Conservation (phyloP, 2,329 filamentous ascomycete genomes). For the Aspergillus chevalieri region DNA sequence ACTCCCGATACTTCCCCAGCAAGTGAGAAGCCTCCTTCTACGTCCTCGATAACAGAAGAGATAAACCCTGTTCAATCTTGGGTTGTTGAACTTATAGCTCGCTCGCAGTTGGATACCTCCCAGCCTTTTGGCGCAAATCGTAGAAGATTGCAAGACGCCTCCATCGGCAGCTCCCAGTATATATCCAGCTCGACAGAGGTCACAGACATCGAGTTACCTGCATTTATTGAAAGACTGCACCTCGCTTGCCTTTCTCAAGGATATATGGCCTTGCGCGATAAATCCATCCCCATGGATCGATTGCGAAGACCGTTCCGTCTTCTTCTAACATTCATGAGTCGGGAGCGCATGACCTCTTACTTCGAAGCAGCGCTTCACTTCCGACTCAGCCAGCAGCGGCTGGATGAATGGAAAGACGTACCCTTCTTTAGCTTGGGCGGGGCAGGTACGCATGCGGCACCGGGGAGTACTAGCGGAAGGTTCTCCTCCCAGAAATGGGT, state of each 20-base stretch:
- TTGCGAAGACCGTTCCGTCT: constrained; percentile 16
- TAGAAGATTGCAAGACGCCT: neutral
- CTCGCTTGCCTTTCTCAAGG: constrained; percentile 15
- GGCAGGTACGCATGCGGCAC: constrained; percentile 19
- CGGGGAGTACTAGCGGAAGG: constrained; percentile 1
- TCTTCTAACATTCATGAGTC: constrained; percentile 15
- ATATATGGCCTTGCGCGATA: constrained; percentile 11
- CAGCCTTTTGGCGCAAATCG: neutral
- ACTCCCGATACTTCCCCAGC: constrained; percentile 1
- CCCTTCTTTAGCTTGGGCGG: constrained; percentile 20
- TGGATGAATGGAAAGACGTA: constrained; percentile 17
- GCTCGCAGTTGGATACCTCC: neutral
- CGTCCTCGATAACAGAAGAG: neutral
- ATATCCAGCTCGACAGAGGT: neutral
- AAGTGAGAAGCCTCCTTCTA: neutral
- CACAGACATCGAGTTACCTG: constrained; percentile 11
- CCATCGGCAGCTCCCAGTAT: constrained; percentile 1
- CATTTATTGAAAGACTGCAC: constrained; percentile 15
- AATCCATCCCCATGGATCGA: constrained; percentile 8
- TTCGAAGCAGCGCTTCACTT: constrained; percentile 15
- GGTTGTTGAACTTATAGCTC: neutral
- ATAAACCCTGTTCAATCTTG: neutral
- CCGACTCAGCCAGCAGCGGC: constrained; percentile 8
- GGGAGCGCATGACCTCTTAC: constrained; percentile 9
- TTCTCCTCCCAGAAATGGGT: constrained; percentile 5